A percentile compares a stretch with the other conserved stretches of the same genome.
These are phyloP conservation scores for Lentinus brumalis DNA, from an alignment of 768 basidiomycete genomes.

Conservation along the genomic window DNA sequence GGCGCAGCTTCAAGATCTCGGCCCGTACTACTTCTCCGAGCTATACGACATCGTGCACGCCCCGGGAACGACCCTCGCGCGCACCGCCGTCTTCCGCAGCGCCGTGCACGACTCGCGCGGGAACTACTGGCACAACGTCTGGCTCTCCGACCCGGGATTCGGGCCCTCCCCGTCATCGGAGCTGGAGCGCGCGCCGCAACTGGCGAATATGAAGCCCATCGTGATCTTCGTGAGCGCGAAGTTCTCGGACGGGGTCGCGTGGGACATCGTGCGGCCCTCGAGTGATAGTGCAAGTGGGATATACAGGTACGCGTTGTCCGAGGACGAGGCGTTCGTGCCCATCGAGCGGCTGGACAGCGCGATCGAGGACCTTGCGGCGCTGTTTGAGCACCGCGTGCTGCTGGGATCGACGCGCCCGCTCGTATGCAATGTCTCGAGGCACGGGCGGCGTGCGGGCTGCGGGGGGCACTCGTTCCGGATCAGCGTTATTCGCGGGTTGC, in stretches of 20 bases:
- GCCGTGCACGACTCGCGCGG: neutral
- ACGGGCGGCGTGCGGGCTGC: neutral
- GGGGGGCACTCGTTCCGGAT: slow-evolving; percentile 1
- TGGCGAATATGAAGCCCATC: slow-evolving; percentile 11
- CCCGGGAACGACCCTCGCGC: neutral
- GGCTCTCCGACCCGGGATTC: slow-evolving; percentile 16
- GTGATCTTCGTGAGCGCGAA: slow-evolving; percentile 1
- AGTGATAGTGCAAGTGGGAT: neutral
- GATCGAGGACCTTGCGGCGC: neutral
- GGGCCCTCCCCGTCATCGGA: slow-evolving; percentile 10
- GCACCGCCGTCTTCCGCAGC: neutral
- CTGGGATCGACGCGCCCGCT: slow-evolving; percentile 15
- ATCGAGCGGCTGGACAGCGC: neutral
- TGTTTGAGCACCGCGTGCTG: slow-evolving; percentile 6
- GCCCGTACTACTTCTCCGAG: slow-evolving; percentile 16
- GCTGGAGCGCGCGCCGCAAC: neutral
- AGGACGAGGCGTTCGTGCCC: neutral
- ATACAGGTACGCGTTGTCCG: neutral
- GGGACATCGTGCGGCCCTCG: neutral
- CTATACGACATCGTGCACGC: slow-evolving; percentile 19
- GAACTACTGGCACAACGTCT: slow-evolving; percentile 9
- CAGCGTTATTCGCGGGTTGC: neutral
- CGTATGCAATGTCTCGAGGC: slow-evolving; percentile 4
- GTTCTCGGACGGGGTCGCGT: neutral
- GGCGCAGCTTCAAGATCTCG: neutral